phyloP scores from a whole-genome alignment of 2,329 filamentous ascomycete species.

The Cyphellophora europaea region DNA sequence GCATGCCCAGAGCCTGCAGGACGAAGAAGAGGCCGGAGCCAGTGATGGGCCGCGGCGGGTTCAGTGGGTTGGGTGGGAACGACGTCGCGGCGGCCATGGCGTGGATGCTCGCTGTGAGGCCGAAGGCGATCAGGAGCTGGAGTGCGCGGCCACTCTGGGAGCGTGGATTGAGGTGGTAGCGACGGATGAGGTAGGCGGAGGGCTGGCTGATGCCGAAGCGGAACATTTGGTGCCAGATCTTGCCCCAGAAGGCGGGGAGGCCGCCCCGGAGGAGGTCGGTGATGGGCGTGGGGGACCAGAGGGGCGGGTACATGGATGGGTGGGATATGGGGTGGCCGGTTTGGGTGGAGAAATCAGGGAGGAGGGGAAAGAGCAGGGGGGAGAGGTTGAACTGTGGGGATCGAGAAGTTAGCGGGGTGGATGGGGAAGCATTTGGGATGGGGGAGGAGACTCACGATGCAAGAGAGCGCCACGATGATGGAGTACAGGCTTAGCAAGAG shows the following conservation, averaged over 20 bases:
- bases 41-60: constrained; percentile 43
- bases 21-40: constrained; percentile 60
- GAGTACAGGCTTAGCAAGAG: not conserved
- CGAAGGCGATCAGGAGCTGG: constrained; percentile 49
- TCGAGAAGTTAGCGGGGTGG: not conserved
- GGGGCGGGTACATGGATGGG: constrained; percentile 52
- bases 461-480: constrained; percentile 47
- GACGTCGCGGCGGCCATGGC: constrained; percentile 59
- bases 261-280: constrained; percentile 48
- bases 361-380: constrained; percentile 40
- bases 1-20: constrained; percentile 57
- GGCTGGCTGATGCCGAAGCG: constrained; percentile 46
- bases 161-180: constrained; percentile 6
- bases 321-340: constrained; percentile 53
- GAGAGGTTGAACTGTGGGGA: constrained; percentile 43
- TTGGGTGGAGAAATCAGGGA: constrained; percentile 45
- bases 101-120: constrained; percentile 61
- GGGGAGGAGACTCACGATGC: constrained; percentile 54
- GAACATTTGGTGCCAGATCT: constrained; percentile 88
- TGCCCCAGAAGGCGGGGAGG: constrained; percentile 71
- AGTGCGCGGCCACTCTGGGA: constrained; percentile 25
- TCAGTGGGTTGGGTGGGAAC: constrained; percentile 36
- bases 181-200: constrained; percentile 14
- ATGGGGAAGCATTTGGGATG: constrained; percentile 36
- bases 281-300: constrained; percentile 38